Percentiles rank a stretch among this genome's conserved stretches.
phyloP scores from a whole-genome alignment of 495 filamentous ascomycete species.

The Pyronema omphalodes region DNA sequence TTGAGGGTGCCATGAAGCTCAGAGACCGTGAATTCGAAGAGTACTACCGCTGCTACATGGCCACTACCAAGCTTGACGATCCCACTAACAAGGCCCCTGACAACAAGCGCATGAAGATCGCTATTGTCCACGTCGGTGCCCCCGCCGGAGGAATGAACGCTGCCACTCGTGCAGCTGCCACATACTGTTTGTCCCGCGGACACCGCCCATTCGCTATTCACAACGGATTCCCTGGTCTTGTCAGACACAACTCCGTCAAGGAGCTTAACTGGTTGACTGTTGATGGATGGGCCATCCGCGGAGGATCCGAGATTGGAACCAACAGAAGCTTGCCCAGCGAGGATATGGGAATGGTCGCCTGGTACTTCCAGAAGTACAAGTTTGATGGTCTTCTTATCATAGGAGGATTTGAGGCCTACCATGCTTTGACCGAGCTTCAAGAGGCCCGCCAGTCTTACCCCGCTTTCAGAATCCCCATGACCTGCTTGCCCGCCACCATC shows the following conservation, averaged over 20 bases:
- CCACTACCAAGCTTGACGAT: conserved; percentile 59
- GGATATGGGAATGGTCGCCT: conserved; percentile 64
- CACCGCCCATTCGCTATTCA: conserved; percentile 83
- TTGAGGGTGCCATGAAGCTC: conserved; percentile 64
- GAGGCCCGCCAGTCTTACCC: conserved; percentile 58
- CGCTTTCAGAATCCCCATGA: conserved; percentile 84
- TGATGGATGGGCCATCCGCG: conserved; percentile 86
- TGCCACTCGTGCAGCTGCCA: conserved; percentile 80
- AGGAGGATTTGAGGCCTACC: conserved; percentile 95
- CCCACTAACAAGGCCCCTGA: conserved; percentile 43
- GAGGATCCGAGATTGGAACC: conserved; percentile 93
- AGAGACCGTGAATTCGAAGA: conserved; percentile 90
- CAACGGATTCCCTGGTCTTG: conserved; percentile 92
- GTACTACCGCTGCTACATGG: conserved; percentile 74
- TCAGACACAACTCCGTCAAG: conserved; percentile 79
- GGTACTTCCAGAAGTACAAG: conserved; percentile 64
- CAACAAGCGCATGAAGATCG: conserved; percentile 78
- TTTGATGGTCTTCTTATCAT: conserved; percentile 86
- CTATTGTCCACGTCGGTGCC: conserved; percentile 90
- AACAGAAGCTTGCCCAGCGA: conserved; percentile 80
- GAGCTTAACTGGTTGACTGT: conserved; percentile 82
- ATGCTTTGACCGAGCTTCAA: conserved; percentile 69
- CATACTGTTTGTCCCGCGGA: conserved; percentile 87
- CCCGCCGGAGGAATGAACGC: conserved; percentile 99
- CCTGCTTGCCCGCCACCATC: conserved; percentile 85